Conservation (phyloP, 495 filamentous ascomycete species). For the Aspergillus coremiiformis region DNA sequence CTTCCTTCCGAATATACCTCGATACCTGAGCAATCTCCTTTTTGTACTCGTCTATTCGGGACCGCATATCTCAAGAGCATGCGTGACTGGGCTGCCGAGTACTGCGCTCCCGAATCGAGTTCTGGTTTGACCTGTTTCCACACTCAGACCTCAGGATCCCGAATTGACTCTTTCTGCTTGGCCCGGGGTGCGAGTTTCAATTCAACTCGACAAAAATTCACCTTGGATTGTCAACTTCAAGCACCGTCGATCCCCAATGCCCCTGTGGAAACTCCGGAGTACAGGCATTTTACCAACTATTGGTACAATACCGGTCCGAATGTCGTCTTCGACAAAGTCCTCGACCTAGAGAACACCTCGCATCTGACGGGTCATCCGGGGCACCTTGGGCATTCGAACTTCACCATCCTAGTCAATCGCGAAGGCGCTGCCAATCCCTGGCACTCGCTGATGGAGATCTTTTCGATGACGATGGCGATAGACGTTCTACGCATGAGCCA, state of each 20-base stretch:
- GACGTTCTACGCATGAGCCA: slow-evolving; percentile 26
- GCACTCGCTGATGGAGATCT: slow-evolving; percentile 37
- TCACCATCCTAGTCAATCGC: slow-evolving; percentile 30
- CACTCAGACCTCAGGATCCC: slow-evolving; percentile 6
- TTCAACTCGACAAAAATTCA: slow-evolving; percentile 2
- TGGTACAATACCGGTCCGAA: slow-evolving; percentile 20
- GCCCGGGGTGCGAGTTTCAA: slow-evolving; percentile 12
- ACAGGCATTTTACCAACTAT: slow-evolving; percentile 10
- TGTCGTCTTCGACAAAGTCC: slow-evolving; percentile 1
- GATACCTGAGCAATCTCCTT: neutral
- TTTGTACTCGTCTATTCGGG: neutral
- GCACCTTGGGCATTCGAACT: slow-evolving; percentile 1
- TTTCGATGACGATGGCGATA: slow-evolving; percentile 27
- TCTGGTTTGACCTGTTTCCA: slow-evolving; percentile 21
- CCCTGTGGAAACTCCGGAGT: neutral
- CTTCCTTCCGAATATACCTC: neutral
- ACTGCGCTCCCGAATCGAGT: neutral
- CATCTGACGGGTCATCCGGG: neutral
- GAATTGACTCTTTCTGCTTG: slow-evolving; percentile 19
- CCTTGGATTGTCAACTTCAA: slow-evolving; percentile 5
- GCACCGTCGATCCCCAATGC: neutral
- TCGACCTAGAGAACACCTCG: slow-evolving; percentile 1
- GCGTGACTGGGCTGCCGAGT: neutral
- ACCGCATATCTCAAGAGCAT: neutral
- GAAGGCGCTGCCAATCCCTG: slow-evolving; percentile 30